phyloP scores from a whole-genome alignment of 1,284 basidiomycete genomes.

The Tilletia caries region DNA sequence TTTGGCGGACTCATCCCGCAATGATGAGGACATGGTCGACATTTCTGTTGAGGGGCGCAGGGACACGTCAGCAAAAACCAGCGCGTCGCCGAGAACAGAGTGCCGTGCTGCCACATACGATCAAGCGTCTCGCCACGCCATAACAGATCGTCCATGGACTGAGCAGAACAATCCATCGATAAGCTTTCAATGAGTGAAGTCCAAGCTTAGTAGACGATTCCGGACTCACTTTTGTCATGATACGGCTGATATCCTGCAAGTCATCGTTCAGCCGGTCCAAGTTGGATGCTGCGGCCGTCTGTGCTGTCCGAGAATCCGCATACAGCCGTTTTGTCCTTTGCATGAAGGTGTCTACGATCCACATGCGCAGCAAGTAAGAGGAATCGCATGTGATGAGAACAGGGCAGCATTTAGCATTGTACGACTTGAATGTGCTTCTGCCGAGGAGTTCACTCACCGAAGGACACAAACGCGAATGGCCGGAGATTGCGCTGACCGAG shows the following conservation, averaged over 20 bases:
- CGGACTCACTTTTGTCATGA: constrained; percentile 86
- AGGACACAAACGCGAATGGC: constrained; percentile 50
- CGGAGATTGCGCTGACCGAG: constrained; percentile 44
- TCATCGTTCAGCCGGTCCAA: constrained; percentile 91
- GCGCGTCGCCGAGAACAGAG: background rate
- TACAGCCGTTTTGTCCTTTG: constrained; percentile 94
- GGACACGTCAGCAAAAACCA: background rate
- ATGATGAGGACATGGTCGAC: constrained; percentile 95
- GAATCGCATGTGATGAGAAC: background rate
- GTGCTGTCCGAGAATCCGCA: constrained; percentile 83
- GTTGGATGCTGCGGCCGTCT: constrained; percentile 64
- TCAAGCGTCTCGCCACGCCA: constrained; percentile 97
- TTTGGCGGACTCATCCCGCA: constrained; percentile 93
- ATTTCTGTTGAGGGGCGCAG: constrained; percentile 58
- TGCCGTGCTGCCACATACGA: constrained; percentile 55
- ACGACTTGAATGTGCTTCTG: background rate
- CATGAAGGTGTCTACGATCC: constrained; percentile 84
- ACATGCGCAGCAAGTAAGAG: background rate
- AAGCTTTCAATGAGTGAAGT: background rate
- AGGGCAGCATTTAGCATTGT: background rate
- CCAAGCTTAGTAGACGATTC: background rate
- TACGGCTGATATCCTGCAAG: constrained; percentile 91
- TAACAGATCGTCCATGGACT: constrained; percentile 91
- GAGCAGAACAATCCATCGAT: too few species aligned
- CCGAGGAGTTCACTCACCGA: constrained; percentile 25